Evolutionary conservation across 352 stramenopile genomes (phyloP), one percentile per base, ranked within the genome.

Genomic region (Plasmopara muralis): DNA sequence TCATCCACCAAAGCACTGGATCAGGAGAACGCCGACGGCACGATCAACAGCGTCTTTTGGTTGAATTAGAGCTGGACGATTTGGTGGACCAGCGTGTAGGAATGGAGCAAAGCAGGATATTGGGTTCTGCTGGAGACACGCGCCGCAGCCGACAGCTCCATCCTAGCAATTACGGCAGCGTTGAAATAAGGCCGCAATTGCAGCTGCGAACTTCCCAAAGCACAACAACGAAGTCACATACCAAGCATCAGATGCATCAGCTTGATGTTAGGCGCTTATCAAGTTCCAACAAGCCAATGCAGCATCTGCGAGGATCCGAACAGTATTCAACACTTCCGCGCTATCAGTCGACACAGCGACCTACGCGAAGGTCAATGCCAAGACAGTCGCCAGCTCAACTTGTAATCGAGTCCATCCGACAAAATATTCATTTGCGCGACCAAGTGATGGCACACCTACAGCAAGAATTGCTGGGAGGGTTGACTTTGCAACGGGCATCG

Each of bases 1-100:
- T 13, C 31, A 35, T 35, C 28, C 51, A 49, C 31, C 34, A 47
- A 50, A 42, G 55, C 30, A 56, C 30, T 15, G 54, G 62, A n/a
- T 30, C 37, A n/a, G 16, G 46, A 38, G 57, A 47, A 30, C 56
- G 57, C 15, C 72, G 41, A 62, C 66, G 25, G 53, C 49, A 53
- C 29, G 66, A 74, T 28, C 67, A 80, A 39, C 72, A 70, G 2
- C 64, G 62, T 42, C 65, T 88, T 33, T 59, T 88, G 48, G 73
- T 88, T 4, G 77, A 88, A 52, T 53, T 88, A 16, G 77, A 88
- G 47, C 64, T 86, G 14, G 69, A 86, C 48, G 77, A 84, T 45
- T 65, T 68, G 28, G 30, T 78, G 33, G 57, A 70, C 20, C 56
- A 65, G 54, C 51, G 53, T 35, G 28, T 49, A 12, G 47, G 29